Evolutionary conservation across 164 flowering plant species (phyloP).

Genomic region (Nymphaea thermarum): DNA sequence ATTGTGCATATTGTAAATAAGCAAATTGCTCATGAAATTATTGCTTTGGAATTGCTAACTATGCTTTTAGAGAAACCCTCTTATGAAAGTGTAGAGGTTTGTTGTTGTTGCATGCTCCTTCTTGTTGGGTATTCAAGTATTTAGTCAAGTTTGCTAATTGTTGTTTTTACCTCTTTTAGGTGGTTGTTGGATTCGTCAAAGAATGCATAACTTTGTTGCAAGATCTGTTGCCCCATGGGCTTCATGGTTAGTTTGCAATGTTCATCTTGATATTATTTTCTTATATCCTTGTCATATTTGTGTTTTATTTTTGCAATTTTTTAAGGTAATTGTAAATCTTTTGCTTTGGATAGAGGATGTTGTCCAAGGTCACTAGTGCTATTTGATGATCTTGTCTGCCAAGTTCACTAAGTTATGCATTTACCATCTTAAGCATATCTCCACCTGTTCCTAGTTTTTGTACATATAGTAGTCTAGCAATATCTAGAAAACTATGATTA

Average conservation of each 20-base stretch:
- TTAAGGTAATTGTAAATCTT: too few species aligned
- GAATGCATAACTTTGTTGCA: constrained; percentile 91
- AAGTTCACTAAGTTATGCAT: too few species aligned
- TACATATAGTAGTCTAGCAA: too few species aligned
- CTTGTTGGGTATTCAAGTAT: background rate
- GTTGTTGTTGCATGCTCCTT: background rate
- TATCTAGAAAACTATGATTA: too few species aligned
- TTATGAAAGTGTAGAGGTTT: constrained; percentile 83
- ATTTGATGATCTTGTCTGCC: too few species aligned
- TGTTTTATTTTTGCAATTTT: too few species aligned
- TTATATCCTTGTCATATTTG: background rate
- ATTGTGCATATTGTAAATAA: constrained; percentile 93
- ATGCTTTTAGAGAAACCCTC: constrained; percentile 69
- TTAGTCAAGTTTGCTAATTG: background rate
- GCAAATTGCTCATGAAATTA: constrained; percentile 87
- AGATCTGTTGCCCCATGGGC: constrained; percentile 75
- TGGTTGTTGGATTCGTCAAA: constrained; percentile 87
- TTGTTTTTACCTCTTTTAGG: constrained; percentile 12
- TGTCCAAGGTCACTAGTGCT: too few species aligned
- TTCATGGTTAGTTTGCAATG: constrained; percentile 49
- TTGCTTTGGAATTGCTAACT: constrained; percentile 80
- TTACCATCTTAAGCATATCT: too few species aligned
- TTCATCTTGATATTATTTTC: too few species aligned
- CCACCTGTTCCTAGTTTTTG: too few species aligned
- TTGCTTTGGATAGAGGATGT: too few species aligned